These are phyloP conservation scores for Rubia tinctorum DNA, from an alignment of 305 asterid genomes.

Conservation along the genomic window DNA sequence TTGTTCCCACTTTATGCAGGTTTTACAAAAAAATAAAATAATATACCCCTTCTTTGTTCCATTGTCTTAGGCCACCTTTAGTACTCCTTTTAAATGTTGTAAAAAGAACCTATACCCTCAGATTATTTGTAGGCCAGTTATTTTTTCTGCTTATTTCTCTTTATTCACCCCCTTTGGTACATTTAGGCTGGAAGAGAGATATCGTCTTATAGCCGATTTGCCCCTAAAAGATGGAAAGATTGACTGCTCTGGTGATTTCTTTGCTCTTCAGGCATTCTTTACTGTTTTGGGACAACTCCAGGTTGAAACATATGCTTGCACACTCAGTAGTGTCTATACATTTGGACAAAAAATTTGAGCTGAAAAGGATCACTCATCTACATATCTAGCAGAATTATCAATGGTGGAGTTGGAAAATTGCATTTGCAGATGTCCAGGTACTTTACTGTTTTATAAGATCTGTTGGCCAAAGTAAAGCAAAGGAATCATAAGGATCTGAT, in stretches of 20 bases:
- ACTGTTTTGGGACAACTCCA: conserved; percentile 98
- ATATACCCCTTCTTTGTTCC: not conserved
- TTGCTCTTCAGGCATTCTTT: conserved; percentile 84
- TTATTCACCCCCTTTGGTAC: not conserved
- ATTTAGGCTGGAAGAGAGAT: conserved; percentile 47
- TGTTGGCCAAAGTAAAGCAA: not conserved
- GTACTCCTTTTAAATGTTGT: not conserved
- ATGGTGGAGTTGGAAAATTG: conserved; percentile 98
- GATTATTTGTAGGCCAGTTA: not conserved
- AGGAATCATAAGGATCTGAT: not conserved
- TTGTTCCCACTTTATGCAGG: too few relatives aligned
- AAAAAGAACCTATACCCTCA: not conserved
- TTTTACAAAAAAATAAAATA: too few relatives aligned
- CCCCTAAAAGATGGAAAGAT: conserved; percentile 80
- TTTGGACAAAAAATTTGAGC: conserved; percentile 98
- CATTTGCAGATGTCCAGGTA: conserved; percentile 92
- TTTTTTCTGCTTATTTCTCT: too few relatives aligned
- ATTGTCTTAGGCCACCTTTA: not conserved
- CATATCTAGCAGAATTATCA: conserved; percentile 97
- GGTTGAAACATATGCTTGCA: conserved; percentile 92
- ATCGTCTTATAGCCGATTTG: conserved; percentile 54
- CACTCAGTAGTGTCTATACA: conserved; percentile 87
- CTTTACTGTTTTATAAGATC: not conserved
- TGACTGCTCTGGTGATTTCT: conserved; percentile 81
- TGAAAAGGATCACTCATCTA: conserved; percentile 83